Conservation (phyloP, 768 basidiomycete genomes). For the Mycena vulgaris region DNA sequence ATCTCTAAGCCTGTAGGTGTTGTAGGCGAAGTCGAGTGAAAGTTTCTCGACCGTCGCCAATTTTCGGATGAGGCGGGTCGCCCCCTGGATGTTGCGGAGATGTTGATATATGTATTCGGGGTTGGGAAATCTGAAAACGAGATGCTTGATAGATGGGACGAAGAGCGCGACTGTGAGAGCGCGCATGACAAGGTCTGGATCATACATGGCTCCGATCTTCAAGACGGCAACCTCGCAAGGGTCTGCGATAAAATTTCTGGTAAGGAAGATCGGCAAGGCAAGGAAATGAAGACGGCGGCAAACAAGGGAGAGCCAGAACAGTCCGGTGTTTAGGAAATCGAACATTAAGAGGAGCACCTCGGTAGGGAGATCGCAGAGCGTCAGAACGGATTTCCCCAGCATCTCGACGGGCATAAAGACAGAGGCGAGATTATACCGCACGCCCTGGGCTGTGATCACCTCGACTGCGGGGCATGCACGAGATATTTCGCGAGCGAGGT, state of each 20-base stretch:
- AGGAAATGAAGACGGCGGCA: conserved; percentile 27
- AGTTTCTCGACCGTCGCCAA: background rate
- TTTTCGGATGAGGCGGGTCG: conserved; percentile 8
- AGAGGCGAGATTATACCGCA: background rate
- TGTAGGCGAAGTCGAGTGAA: background rate
- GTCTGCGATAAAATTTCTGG: background rate
- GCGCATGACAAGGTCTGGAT: background rate
- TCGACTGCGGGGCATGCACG: conserved; percentile 13
- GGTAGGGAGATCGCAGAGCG: conserved; percentile 5
- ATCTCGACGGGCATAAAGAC: background rate
- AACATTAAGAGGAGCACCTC: conserved; percentile 17
- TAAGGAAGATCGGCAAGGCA: conserved; percentile 18
- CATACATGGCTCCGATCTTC: background rate
- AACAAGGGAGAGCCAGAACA: conserved; percentile 11
- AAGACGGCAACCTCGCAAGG: background rate
- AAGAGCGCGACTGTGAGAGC: conserved; percentile 20
- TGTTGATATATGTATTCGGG: background rate
- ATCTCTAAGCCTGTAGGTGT: background rate
- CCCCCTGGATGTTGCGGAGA: background rate
- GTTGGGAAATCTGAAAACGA: conserved; percentile 8
- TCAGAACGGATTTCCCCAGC: too few relatives aligned
- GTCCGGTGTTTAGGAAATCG: background rate
- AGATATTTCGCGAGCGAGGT: conserved; percentile 16
- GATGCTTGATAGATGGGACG: conserved; percentile 16
- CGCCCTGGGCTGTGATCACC: background rate